These are phyloP conservation scores for Punica granatum DNA, from an alignment of 345 rosid species.

Conservation along the genomic window DNA sequence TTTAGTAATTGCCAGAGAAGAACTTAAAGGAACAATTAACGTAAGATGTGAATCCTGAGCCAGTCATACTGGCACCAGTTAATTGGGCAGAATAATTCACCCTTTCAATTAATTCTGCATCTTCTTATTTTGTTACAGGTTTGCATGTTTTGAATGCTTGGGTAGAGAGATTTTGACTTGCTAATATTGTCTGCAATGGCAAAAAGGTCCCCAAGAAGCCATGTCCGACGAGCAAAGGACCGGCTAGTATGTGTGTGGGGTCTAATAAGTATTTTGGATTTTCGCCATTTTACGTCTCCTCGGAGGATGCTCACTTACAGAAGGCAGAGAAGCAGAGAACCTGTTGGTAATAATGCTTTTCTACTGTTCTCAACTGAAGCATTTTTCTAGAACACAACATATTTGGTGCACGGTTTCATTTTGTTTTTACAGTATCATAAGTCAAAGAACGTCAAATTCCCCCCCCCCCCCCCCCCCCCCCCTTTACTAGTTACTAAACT, in stretches of 20 bases:
- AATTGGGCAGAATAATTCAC: background rate
- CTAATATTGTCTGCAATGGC: slow-evolving; percentile 16
- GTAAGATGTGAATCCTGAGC: background rate
- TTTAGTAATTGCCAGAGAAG: background rate
- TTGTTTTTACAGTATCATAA: background rate
- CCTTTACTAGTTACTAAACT: background rate
- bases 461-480: no score
- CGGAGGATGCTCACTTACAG: slow-evolving; percentile 25
- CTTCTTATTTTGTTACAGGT: background rate
- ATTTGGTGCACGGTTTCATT: background rate
- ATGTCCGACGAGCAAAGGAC: slow-evolving; percentile 16
- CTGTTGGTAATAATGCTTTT: slow-evolving; percentile 21
- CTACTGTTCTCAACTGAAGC: background rate
- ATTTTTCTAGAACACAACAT: no score
- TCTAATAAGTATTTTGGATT: slow-evolving; percentile 27
- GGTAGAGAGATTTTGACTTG: background rate
- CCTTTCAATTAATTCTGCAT: background rate
- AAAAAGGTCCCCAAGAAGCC: slow-evolving; percentile 18
- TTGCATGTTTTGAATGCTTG: background rate
- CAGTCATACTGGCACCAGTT: background rate
- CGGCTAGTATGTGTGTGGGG: slow-evolving; percentile 32
- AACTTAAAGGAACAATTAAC: background rate
- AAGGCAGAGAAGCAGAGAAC: slow-evolving; percentile 15
- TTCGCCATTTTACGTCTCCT: slow-evolving; percentile 24
- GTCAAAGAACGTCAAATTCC: background rate